Percentiles rank a stretch among this genome's conserved stretches.
Evolutionary conservation across 495 filamentous ascomycete genomes (phyloP).

Genomic region (Terfezia boudieri): DNA sequence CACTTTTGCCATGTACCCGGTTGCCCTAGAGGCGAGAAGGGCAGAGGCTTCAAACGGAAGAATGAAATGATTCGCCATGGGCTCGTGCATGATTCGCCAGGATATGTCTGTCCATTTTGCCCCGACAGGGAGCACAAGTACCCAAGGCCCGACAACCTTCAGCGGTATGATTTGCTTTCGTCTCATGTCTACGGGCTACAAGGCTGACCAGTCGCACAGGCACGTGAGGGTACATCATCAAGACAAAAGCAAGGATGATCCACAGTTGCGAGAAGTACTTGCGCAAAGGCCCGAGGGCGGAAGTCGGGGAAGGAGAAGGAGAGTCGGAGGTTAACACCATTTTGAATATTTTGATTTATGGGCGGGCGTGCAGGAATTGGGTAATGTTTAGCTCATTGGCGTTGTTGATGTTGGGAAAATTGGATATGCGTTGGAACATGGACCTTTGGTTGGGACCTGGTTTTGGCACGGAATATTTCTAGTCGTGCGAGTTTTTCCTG

Average conservation of each 20-base stretch:
- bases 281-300: constrained; percentile 69
- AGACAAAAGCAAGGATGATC: constrained; percentile 72
- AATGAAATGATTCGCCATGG: constrained; percentile 99
- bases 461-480: background rate
- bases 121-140: constrained; percentile 91
- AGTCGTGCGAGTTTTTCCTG: no score
- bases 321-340: constrained; percentile 20
- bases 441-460: background rate
- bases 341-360: background rate
- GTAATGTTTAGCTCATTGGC: no score
- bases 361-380: no score
- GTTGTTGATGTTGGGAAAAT: no score
- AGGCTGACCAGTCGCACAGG: constrained; percentile 23
- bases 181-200: background rate
- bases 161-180: constrained; percentile 41
- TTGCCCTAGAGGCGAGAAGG: constrained; percentile 58
- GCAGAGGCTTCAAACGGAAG: constrained; percentile 94
- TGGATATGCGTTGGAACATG: no score
- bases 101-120: constrained; percentile 94
- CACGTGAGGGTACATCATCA: constrained; percentile 76
- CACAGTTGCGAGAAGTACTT: constrained; percentile 53
- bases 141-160: constrained; percentile 88
- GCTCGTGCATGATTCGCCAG: constrained; percentile 81
- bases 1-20: constrained; percentile 74
- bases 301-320: constrained; percentile 56